Conservation (phyloP, 2,329 filamentous ascomycete genomes). For the Pseudocercospora musae region DNA sequence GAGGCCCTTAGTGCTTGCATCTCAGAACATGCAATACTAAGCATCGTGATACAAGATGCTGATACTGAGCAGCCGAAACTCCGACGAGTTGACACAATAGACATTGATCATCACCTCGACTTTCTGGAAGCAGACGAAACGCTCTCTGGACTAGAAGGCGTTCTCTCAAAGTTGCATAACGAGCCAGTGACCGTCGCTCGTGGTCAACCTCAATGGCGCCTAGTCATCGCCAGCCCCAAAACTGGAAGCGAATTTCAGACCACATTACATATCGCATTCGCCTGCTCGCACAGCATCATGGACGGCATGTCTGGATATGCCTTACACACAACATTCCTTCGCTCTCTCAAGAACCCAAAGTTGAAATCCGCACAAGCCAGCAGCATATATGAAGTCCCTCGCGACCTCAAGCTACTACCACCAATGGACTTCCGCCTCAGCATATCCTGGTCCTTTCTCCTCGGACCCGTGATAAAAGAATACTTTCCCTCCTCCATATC, state of each 20-base stretch:
- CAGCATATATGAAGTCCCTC: neutral
- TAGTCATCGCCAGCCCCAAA: constrained; percentile 32
- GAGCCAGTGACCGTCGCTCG: constrained; percentile 29
- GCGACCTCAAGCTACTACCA: constrained; percentile 15
- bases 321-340: constrained; percentile 44
- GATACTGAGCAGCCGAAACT: constrained; percentile 40
- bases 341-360: neutral
- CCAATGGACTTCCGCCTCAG: constrained; percentile 32
- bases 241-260: neutral
- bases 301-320: constrained; percentile 44
- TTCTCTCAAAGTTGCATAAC: constrained; percentile 36
- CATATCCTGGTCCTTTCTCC: constrained; percentile 46
- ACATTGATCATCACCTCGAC: constrained; percentile 42
- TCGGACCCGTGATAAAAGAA: constrained; percentile 39
- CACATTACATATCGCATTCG: constrained; percentile 35
- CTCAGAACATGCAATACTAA: constrained; percentile 38
- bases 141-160: constrained; percentile 24
- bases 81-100: constrained; percentile 31
- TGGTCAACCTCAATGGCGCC: constrained; percentile 45
- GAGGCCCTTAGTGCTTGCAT: constrained; percentile 42
- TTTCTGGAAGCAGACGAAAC: constrained; percentile 24
- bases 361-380: neutral
- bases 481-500: constrained; percentile 39
- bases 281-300: constrained; percentile 44
- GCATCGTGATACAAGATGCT: constrained; percentile 36